Base-by-base conservation (phyloP, 768 basidiomycete genomes). In the Boletus subcaerulescens region DNA sequence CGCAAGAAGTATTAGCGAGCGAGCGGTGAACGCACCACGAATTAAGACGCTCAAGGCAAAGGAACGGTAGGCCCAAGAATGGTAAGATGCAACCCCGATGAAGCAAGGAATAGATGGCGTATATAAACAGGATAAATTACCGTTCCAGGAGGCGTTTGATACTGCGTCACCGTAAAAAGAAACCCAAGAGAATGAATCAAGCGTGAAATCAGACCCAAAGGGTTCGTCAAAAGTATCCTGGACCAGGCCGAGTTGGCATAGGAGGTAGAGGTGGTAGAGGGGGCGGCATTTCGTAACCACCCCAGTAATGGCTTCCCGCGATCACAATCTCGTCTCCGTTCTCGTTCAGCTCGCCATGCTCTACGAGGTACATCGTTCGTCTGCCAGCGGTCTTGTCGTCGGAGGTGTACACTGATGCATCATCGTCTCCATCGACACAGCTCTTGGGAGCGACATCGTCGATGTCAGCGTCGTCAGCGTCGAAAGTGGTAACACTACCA, bases 61-160 rank as follows among this genome's bases (percentile, higher is more conserved):
- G 17, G 42, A 38, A 45, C 24, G 52, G 48, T 22, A 51, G 52
- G 46, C 50, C 55, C 50, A 56, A 64, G 48, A 69, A 53, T 22
- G 18, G 12, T 24, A 63, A 57, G 45, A 38, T 39, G 35, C n/a
- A 24, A 33, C 45, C 44, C 20, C 48, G 3, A 48, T 5, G 36
- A 57, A 51, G 44, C 46, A 62, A 55, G 45, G 46, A 51, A 45
- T 57, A 50, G 45, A 56, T 48, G 42, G 48, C 22, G 13, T 31
- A 58, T 65, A 68, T 71, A 64, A 58, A 68, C 67, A 69, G 1
- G 52, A 68, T 68, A 68, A 71, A 55, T 68, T 69, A 71, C 31
- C 55, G 45, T 35, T 45, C 33, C 17, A 31, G 24, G 43, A 31
- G 46, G 53, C 40, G 36, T 46, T 35, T 22, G 40, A 42, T 15